Conservation (phyloP, 768 basidiomycete species). For the Austroboletus eburneus region DNA sequence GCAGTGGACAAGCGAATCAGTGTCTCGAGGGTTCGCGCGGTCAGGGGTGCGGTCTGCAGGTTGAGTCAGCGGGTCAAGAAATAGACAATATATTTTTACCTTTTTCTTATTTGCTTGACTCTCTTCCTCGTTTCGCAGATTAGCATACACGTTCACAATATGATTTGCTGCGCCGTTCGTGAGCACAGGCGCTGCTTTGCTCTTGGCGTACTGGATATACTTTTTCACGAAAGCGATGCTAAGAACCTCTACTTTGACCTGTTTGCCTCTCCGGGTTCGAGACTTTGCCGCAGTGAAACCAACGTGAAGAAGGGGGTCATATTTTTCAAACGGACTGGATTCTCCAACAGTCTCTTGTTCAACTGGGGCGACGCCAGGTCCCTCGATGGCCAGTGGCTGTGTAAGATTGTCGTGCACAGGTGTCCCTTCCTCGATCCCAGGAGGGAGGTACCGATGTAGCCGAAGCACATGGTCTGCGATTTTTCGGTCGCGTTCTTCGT, state of each 20-base stretch:
- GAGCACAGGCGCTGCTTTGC: constrained; percentile 75
- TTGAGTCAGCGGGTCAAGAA: constrained; percentile 7
- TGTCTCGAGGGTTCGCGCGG: constrained; percentile 97
- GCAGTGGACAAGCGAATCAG: constrained; percentile 97
- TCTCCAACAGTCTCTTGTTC: constrained; percentile 37
- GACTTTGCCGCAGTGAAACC: constrained; percentile 55
- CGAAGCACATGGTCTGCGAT: constrained; percentile 98
- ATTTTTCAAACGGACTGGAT: constrained; percentile 87
- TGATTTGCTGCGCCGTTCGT: constrained; percentile 93
- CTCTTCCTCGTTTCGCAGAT: constrained; percentile 85
- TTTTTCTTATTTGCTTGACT: constrained; percentile 81
- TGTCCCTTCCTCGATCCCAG: constrained; percentile 94
- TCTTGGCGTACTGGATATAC: constrained; percentile 97
- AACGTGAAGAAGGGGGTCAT: constrained; percentile 89
- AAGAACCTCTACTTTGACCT: constrained; percentile 72
- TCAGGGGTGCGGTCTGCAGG: constrained; percentile 87
- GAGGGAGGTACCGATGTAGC: constrained; percentile 94
- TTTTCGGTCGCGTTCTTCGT: constrained; percentile 86
- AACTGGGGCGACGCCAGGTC: constrained; percentile 45
- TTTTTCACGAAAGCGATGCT: constrained; percentile 96
- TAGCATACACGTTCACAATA: constrained; percentile 91
- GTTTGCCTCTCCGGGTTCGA: constrained; percentile 57
- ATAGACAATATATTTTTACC: constrained; percentile 35
- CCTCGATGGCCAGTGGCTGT: constrained; percentile 86
- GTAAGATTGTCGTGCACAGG: constrained; percentile 83